Evolutionary conservation across 768 basidiomycete species (phyloP).

Genomic region (Collybia nuda): DNA sequence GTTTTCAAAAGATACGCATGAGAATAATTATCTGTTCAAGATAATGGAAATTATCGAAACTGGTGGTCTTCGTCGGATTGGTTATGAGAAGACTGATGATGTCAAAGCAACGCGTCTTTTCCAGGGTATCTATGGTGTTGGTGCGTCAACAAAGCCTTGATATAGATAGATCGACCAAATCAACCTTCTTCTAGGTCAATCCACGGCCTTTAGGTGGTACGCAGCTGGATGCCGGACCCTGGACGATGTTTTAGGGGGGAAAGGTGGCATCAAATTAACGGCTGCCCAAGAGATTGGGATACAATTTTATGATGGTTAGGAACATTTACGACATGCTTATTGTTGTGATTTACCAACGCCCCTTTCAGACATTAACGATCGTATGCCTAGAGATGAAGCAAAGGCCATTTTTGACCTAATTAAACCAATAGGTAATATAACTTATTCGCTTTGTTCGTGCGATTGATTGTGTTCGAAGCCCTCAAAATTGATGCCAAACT

Average conservation of each 20-base stretch:
- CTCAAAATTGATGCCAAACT: conserved; percentile 68
- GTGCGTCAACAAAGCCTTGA: conserved; percentile 37
- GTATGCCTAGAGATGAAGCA: conserved; percentile 87
- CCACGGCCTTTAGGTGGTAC: conserved; percentile 74
- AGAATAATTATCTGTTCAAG: conserved; percentile 32
- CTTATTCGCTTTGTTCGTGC: background rate
- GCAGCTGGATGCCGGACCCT: conserved; percentile 74
- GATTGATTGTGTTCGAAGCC: conserved; percentile 39
- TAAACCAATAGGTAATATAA: conserved; percentile 57
- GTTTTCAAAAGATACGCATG: background rate
- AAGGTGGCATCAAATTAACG: conserved; percentile 60
- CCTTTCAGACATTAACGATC: conserved; percentile 68
- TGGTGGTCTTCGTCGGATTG: conserved; percentile 67
- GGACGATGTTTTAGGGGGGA: conserved; percentile 64
- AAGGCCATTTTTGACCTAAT: conserved; percentile 71
- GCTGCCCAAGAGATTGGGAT: conserved; percentile 67
- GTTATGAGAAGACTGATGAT: conserved; percentile 66
- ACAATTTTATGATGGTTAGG: conserved; percentile 65
- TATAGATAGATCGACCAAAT: background rate
- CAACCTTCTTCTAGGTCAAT: conserved; percentile 43
- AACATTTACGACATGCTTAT: conserved; percentile 1
- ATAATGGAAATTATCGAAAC: conserved; percentile 82
- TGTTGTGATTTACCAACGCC: background rate
- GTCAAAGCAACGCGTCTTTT: conserved; percentile 58
- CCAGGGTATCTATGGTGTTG: conserved; percentile 85